Base-by-base conservation (phyloP, 768 basidiomycete species). In the Naganishia onofrii region DNA sequence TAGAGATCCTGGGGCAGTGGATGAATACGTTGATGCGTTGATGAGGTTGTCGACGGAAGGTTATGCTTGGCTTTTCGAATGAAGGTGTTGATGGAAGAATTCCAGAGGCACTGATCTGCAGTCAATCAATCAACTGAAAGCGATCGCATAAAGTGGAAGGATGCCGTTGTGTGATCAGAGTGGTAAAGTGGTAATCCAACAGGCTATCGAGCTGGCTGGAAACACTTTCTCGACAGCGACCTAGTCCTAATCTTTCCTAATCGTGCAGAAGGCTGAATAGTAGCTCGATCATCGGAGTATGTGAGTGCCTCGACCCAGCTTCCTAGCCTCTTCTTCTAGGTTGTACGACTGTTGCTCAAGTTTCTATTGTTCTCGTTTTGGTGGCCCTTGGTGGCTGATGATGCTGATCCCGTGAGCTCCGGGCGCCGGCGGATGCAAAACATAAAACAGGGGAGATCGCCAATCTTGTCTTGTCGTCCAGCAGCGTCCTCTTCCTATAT, bases 371-470 rank as follows among this genome's bases (percentile, higher is more conserved):
- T 26, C 48, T 51, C 48, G 4, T 23, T 13, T 12, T 26, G n/a
- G n/a, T n/a, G n/a, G 5, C 21, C 15, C 13, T 15, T 46, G 13
- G 46, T 17, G 21, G 21, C n/a, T 26, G 48, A 51, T n/a, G 21
- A 51, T 26, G 48, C n/a, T n/a, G 21, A 51, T 51, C 48, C 48
- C n/a, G 23, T 7, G 7, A 4, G 23, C n/a, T 51, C 48, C 48
- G 48, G 48, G 48, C 48, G n/a, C 48, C 48, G 48, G 48, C 48
- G 48, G 48, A 51, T 51, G 48, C 48, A 51, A 26, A 51, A 51
- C 48, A 51, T 51, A 51, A 51, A 51, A 51, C 48, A n/a, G 34
- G 12, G n/a, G 48, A 51, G 48, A 51, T 51, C 48, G 48, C 48
- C 21, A 51, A 51, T 51, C 34, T 12, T n/a, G n/a, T n/a, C 6